These are phyloP conservation scores for Manihot esculenta DNA, from an alignment of 441 rosid genomes.

Conservation along the genomic window DNA sequence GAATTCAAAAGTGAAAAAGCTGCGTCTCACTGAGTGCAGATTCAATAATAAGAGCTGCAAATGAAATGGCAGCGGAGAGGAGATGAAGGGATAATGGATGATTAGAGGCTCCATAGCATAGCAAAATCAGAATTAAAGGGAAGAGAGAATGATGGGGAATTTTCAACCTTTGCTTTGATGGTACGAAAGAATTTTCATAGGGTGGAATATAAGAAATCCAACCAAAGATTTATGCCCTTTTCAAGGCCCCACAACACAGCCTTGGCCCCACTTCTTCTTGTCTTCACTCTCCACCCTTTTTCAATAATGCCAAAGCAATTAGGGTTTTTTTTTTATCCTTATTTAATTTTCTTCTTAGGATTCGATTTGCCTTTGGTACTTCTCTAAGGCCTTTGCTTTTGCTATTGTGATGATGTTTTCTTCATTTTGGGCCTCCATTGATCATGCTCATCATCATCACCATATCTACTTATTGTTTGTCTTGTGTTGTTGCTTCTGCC, in stretches of 20 bases:
- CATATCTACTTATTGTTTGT: conserved; percentile 19
- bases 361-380: conserved; percentile 36
- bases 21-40: too few relatives aligned
- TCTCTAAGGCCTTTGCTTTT: conserved; percentile 24
- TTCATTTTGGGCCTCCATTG: background rate
- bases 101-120: too few relatives aligned
- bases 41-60: too few relatives aligned
- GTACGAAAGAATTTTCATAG: conserved; percentile 39
- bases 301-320: background rate
- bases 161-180: conserved; percentile 15
- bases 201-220: conserved; percentile 11
- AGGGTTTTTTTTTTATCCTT: conserved; percentile 8
- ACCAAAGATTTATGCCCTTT: conserved; percentile 11
- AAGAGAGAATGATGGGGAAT: background rate
- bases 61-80: too few relatives aligned
- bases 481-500: background rate
- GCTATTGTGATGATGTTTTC: conserved; percentile 26
- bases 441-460: conserved; percentile 6
- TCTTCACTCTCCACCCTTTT: conserved; percentile 1
- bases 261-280: conserved; percentile 32
- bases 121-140: background rate
- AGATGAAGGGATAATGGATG: too few relatives aligned
- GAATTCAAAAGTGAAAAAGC: too few relatives aligned
- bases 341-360: conserved; percentile 40
- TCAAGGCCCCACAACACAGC: conserved; percentile 26